Conservation (phyloP, 352 stramenopile species). For the Phytophthora pini region DNA sequence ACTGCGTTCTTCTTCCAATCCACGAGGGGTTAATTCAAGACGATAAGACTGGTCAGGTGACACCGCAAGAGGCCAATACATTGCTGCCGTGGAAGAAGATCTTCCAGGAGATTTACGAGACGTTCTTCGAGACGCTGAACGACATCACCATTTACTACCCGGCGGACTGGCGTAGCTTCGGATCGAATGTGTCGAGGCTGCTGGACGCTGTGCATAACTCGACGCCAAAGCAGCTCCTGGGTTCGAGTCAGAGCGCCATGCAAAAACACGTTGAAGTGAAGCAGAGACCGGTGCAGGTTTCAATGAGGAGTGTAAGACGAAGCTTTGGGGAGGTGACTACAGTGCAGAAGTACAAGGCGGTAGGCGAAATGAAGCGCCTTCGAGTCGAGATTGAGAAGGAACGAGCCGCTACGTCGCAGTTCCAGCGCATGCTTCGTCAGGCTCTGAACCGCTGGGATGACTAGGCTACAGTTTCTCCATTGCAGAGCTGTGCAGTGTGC, state of each 20-base stretch:
- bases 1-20: slow-evolving; percentile 54
- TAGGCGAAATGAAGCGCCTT: slow-evolving; percentile 51
- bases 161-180: slow-evolving; percentile 27
- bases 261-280: slow-evolving; percentile 12
- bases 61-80: slow-evolving; percentile 21
- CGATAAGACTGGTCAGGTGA: slow-evolving; percentile 15
- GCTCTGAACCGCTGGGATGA: slow-evolving; percentile 59
- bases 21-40: slow-evolving; percentile 47
- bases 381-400: slow-evolving; percentile 65
- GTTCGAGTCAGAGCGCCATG: slow-evolving; percentile 7
- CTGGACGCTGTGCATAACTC: slow-evolving; percentile 16
- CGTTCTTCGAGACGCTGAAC: slow-evolving; percentile 64
- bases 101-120: slow-evolving; percentile 62
- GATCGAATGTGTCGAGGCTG: slow-evolving; percentile 16
- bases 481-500: too few relatives aligned
- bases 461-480: slow-evolving; percentile 13
- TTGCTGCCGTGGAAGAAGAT: slow-evolving; percentile 66
- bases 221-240: background rate
- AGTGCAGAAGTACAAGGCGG: slow-evolving; percentile 31
- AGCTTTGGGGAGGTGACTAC: slow-evolving; percentile 43
- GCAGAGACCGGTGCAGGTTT: slow-evolving; percentile 28
- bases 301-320: slow-evolving; percentile 43
- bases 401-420: slow-evolving; percentile 48
- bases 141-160: slow-evolving; percentile 59
- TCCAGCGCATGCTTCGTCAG: slow-evolving; percentile 65